phyloP scores from a whole-genome alignment of 1,139 yeast genomes.

The Candida smagusa region DNA sequence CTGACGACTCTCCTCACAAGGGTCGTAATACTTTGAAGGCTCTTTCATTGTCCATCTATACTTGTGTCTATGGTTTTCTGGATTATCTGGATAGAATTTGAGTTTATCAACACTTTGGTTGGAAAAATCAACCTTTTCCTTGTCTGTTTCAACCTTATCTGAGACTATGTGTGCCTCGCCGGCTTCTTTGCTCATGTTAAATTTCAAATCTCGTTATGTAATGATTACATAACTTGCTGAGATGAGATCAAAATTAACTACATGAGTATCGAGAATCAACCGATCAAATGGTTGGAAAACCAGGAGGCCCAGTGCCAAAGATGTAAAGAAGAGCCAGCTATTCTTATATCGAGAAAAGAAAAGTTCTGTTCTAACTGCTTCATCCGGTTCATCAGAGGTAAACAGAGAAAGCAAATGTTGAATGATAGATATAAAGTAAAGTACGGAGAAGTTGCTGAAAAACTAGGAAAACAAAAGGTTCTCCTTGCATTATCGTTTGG shows the following conservation, averaged over 20 bases:
- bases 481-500: constrained; percentile 67
- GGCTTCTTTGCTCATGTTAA: not conserved
- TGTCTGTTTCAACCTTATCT: constrained; percentile 39
- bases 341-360: constrained; percentile 63
- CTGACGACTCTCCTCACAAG: constrained; percentile 85
- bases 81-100: constrained; percentile 83
- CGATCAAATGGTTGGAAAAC: constrained; percentile 18
- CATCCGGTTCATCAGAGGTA: constrained; percentile 65
- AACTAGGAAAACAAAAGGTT: constrained; percentile 37
- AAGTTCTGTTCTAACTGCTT: constrained; percentile 71
- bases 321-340: constrained; percentile 50
- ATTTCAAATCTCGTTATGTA: no score
- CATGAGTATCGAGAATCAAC: constrained; percentile 10
- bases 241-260: not conserved
- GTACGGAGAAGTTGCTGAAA: constrained; percentile 38
- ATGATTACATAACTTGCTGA: not conserved
- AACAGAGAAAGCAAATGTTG: constrained; percentile 74
- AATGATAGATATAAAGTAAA: constrained; percentile 69
- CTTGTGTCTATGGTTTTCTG: constrained; percentile 59
- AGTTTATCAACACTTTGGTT: constrained; percentile 49
- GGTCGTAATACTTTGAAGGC: constrained; percentile 85
- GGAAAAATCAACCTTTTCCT: constrained; percentile 55
- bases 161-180: constrained; percentile 5
- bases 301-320: constrained; percentile 33
- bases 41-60: constrained; percentile 64